phyloP scores from a whole-genome alignment of 1,139 yeast species.

The Torulaspora pretoriensis region DNA sequence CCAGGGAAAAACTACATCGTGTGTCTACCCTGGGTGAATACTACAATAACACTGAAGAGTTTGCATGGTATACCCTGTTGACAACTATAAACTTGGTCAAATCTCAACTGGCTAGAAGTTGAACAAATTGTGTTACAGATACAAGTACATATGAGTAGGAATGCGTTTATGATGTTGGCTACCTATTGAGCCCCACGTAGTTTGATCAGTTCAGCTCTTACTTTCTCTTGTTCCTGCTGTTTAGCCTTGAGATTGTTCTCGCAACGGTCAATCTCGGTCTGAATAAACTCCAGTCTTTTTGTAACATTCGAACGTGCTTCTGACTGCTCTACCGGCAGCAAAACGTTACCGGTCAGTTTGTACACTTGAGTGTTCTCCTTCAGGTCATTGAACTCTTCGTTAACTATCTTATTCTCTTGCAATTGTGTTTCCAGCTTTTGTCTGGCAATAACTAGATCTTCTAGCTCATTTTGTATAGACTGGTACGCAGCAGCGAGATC shows the following conservation, averaged over 20 bases:
- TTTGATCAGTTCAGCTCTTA: constrained; percentile 47
- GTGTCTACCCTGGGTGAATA: constrained; percentile 54
- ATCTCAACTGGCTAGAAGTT: constrained; percentile 68
- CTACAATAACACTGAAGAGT: constrained; percentile 64
- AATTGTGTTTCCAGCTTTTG: constrained; percentile 70
- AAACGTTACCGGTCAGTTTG: constrained; percentile 87
- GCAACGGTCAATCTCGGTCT: constrained; percentile 66
- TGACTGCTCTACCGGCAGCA: constrained; percentile 76
- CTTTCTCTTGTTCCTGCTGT: constrained; percentile 48
- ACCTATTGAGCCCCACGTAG: constrained; percentile 10
- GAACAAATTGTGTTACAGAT: constrained; percentile 10
- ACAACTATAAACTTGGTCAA: constrained; percentile 63
- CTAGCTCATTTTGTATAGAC: constrained; percentile 41
- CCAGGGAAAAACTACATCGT: constrained; percentile 54
- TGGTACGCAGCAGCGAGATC: constrained; percentile 29
- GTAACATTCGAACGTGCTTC: constrained; percentile 82
- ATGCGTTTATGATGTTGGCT: constrained; percentile 1
- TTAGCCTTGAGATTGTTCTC: constrained; percentile 53
- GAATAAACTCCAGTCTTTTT: constrained; percentile 84
- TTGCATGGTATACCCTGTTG: constrained; percentile 67
- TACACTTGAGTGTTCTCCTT: constrained; percentile 66
- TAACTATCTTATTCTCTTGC: constrained; percentile 91
- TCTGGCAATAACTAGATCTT: constrained; percentile 54
- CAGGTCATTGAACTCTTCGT: constrained; percentile 65
- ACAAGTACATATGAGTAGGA: not conserved